Base-by-base conservation (phyloP, 768 basidiomycete genomes). In the Suillus sp. region DNA sequence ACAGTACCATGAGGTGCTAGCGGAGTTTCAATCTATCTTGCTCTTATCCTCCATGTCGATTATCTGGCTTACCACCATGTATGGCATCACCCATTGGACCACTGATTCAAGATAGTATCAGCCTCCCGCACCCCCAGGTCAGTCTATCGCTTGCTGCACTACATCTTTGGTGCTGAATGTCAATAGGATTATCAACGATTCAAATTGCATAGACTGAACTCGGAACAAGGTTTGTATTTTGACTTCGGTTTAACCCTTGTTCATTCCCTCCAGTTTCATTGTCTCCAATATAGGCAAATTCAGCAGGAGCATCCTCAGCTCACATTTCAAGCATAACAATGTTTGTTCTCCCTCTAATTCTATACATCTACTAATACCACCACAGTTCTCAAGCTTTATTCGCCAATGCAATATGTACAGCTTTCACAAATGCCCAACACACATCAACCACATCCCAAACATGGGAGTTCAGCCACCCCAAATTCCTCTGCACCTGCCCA, bases 381-480 rank as follows among this genome's bases (percentile, higher is more conserved):
- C 54, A 50, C 61, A 96, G 88, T 96, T 97, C 75, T 94, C 94
- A 13, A 93, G 91, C 71, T 97, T 97, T 75, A 93, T 96, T 45
- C 87, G 95, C 63, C 95, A 96, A 75, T 83, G 96, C 62, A 96
- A 96, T 80, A 96, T 95, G 92, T 96, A 95, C 69, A 93, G 93
- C 45, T 96, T 96, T 77, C 93, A 95, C 77, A 96, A 96, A 78
- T 53, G 89, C 92, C 6, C 90, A 93, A 71, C 86, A 91, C 66
- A 90, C 91, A 0, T 89, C 91, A 14, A 83, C 87, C 16, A 88
- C 92, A 70, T 86, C 89, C 38, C 91, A 94, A 75, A 90, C 87
- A 3, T 93, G 92, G 91, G 92, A 94, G 72, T 94, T 95, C 74
- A 91, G 89, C 4, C 93, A 95, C 73, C 87, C 87, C 75, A 91